phyloP scores from a whole-genome alignment of 2,329 filamentous ascomycete genomes.

The Lasiodiplodia gonubiensis region DNA sequence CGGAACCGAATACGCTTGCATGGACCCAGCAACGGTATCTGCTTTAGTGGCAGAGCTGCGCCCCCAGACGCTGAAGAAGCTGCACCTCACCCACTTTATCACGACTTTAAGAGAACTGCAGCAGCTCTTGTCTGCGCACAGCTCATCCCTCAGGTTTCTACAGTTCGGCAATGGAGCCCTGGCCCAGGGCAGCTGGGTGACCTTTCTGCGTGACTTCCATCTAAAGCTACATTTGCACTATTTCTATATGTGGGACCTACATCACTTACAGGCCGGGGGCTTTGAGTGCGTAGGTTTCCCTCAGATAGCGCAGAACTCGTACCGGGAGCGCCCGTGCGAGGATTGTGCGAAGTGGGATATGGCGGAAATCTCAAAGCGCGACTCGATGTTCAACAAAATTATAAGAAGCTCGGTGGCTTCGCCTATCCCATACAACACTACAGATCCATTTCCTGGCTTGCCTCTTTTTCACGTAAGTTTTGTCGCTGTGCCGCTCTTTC shows the following conservation, averaged over 20 bases:
- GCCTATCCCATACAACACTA: neutral
- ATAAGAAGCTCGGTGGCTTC: rapidly evolving
- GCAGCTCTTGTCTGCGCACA: neutral
- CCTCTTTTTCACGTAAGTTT: neutral
- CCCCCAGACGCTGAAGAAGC: neutral
- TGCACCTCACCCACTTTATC: neutral
- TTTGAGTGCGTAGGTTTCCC: neutral
- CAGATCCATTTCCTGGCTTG: too few species aligned
- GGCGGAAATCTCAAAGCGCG: neutral
- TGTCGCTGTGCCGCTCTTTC: neutral
- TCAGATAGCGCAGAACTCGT: rapidly evolving
- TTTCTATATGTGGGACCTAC: neutral
- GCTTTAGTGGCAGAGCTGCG: neutral
- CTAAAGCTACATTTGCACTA: neutral
- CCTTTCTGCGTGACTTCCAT: neutral
- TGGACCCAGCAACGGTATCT: neutral
- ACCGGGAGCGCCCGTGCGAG: neutral
- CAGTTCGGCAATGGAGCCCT: neutral
- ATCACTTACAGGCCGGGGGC: neutral
- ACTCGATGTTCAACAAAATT: rapidly evolving
- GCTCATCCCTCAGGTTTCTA: neutral
- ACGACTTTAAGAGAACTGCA: neutral
- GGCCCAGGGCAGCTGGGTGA: neutral
- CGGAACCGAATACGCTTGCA: neutral
- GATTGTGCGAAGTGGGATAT: neutral